Conservation (phyloP, 805 yeast genomes). For the Hanseniaspora meyeri region DNA sequence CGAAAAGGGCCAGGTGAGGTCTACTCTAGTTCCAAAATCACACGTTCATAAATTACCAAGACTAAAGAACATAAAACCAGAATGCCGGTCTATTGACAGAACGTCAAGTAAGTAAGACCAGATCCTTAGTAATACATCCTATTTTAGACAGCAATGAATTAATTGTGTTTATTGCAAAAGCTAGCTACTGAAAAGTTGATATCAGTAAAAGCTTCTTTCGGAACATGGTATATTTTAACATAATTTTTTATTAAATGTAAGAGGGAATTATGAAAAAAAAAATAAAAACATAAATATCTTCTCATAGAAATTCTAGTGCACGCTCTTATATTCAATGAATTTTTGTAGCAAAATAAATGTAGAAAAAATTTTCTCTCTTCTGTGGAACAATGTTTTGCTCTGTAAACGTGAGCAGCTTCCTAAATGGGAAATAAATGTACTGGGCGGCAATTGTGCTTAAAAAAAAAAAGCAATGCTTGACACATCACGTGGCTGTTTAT, state of each 20-base stretch:
- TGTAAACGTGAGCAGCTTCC: too few relatives aligned
- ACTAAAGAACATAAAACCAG: background rate
- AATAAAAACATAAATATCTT: background rate
- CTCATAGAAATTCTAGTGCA: too few relatives aligned
- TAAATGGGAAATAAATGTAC: too few relatives aligned
- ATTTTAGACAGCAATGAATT: background rate
- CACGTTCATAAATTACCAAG: background rate
- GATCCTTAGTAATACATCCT: background rate
- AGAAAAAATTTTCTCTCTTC: too few relatives aligned
- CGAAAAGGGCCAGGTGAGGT: conserved; percentile 13
- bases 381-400: too few relatives aligned
- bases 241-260: background rate
- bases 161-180: background rate
- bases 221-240: conserved; percentile 4
- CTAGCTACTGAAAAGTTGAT: conserved; percentile 1
- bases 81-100: conserved; percentile 6
- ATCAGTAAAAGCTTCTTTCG: conserved; percentile 2
- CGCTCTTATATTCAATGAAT: too few relatives aligned
- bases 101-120: conserved; percentile 11
- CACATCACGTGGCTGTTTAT: too few relatives aligned
- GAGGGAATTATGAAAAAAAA: background rate
- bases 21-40: conserved; percentile 9
- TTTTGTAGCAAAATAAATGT: too few relatives aligned
- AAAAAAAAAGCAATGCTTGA: background rate
- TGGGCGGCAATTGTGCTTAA: too few relatives aligned